Evolutionary conservation across 768 basidiomycete genomes (phyloP).

Genomic region (Suillus lakei): DNA sequence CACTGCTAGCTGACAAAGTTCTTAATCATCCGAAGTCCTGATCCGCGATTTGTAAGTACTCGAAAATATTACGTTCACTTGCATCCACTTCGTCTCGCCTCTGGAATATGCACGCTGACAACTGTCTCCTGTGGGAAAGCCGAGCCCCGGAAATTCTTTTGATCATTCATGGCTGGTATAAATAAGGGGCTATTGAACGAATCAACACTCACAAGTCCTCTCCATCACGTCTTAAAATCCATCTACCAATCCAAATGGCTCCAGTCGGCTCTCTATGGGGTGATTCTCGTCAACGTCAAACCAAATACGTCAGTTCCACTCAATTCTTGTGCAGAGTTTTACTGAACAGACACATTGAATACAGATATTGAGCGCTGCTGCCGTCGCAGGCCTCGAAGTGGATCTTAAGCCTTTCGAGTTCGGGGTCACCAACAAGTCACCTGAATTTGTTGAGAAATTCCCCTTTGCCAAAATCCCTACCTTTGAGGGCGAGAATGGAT

Average conservation of each 20-base stretch:
- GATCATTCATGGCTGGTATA: neutral
- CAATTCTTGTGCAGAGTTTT: neutral
- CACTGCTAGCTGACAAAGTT: neutral
- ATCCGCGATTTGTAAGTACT: neutral
- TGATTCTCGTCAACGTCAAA: conserved; percentile 27
- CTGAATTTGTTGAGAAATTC: conserved; percentile 35
- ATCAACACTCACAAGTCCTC: neutral
- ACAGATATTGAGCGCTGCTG: conserved; percentile 33
- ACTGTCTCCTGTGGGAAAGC: neutral
- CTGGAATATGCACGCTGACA: neutral
- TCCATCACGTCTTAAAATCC: neutral
- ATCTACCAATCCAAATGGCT: conserved; percentile 20
- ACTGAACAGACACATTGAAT: neutral
- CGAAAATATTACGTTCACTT: neutral
- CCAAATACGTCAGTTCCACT: conserved; percentile 27
- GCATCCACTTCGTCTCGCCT: neutral
- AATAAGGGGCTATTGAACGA: neutral
- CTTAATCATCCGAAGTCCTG: neutral
- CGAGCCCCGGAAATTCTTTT: neutral
- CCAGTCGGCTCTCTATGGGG: conserved; percentile 36
- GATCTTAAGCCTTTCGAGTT: conserved; percentile 28
- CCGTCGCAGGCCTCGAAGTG: conserved; percentile 31
- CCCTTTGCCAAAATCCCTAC: conserved; percentile 33
- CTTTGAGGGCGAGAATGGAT: conserved; percentile 27
- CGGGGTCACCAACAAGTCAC: conserved; percentile 26